Conservation (phyloP, 352 stramenopile genomes). For the Phytophthora gonapodyides region DNA sequence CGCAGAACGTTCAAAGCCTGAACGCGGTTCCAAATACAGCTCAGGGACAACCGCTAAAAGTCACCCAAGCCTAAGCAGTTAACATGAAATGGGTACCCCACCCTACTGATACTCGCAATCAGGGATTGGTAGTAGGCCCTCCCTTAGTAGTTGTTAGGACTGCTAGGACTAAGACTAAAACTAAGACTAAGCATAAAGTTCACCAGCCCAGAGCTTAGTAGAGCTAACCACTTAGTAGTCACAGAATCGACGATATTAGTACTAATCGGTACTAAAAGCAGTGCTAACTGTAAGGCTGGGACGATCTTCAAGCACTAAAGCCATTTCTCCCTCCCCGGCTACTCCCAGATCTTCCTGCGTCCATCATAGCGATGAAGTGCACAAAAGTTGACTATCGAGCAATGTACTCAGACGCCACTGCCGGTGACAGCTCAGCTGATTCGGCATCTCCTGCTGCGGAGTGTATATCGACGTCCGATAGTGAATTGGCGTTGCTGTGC, state of each 20-base stretch:
- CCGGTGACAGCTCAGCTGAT: no score
- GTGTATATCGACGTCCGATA: background rate
- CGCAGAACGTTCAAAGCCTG: no score
- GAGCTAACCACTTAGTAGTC: no score
- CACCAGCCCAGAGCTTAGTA: background rate
- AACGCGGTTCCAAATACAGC: no score
- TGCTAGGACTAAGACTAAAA: slow-evolving; percentile 1
- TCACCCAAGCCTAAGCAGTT: no score
- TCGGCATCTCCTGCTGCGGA: background rate
- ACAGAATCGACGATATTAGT: background rate
- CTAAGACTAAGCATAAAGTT: slow-evolving; percentile 4
- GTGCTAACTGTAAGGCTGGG: background rate
- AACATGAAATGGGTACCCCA: no score
- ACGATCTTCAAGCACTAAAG: no score
- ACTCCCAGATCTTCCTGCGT: background rate
- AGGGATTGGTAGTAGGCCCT: background rate
- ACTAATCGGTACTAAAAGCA: slow-evolving; percentile 4
- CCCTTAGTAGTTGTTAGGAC: slow-evolving; percentile 1
- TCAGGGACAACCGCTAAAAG: no score
- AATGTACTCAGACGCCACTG: no score
- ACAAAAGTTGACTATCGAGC: background rate
- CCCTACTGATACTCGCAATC: background rate
- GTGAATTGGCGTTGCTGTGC: background rate
- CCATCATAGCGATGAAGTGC: background rate
- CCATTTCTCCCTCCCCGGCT: no score